A percentile compares a stretch with the other conserved stretches of the same genome.
phyloP scores from a whole-genome alignment of 257 asterid genomes.

The Salvia hispanica region DNA sequence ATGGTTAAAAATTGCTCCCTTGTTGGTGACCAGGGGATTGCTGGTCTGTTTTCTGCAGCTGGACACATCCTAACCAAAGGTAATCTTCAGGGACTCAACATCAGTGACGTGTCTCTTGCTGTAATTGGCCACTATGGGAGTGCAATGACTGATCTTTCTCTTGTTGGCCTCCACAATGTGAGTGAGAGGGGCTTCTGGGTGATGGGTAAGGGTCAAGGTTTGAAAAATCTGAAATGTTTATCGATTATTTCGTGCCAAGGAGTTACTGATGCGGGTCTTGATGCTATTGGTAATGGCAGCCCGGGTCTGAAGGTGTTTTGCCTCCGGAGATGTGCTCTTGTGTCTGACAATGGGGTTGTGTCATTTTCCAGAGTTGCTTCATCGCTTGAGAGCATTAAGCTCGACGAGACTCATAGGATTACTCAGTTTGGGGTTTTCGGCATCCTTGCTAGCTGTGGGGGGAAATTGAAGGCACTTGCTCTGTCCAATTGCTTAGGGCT shows the following conservation, averaged over 20 bases:
- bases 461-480: conserved; percentile 56
- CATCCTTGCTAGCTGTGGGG: conserved; percentile 54
- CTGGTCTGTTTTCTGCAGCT: conserved; percentile 65
- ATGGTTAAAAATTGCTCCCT: conserved; percentile 63
- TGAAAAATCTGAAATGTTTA: conserved; percentile 69
- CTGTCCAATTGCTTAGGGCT: conserved; percentile 73
- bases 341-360: conserved; percentile 76
- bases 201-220: conserved; percentile 83
- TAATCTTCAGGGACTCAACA: conserved; percentile 57
- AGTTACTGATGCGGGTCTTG: conserved; percentile 69
- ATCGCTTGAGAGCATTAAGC: conserved; percentile 60
- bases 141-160: conserved; percentile 59
- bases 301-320: conserved; percentile 56
- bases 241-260: conserved; percentile 68
- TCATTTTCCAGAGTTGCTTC: conserved; percentile 57
- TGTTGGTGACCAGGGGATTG: conserved; percentile 77
- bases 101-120: conserved; percentile 81
- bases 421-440: conserved; percentile 72
- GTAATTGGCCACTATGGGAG: conserved; percentile 83
- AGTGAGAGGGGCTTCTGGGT: conserved; percentile 97
- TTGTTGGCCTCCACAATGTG: conserved; percentile 62
- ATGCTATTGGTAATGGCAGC: conserved; percentile 66
- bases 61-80: conserved; percentile 59
- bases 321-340: conserved; percentile 55
- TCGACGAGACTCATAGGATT: conserved; percentile 79